Base-by-base conservation (phyloP, 169 alveolate species). In the Plasmodium fragile region DNA sequence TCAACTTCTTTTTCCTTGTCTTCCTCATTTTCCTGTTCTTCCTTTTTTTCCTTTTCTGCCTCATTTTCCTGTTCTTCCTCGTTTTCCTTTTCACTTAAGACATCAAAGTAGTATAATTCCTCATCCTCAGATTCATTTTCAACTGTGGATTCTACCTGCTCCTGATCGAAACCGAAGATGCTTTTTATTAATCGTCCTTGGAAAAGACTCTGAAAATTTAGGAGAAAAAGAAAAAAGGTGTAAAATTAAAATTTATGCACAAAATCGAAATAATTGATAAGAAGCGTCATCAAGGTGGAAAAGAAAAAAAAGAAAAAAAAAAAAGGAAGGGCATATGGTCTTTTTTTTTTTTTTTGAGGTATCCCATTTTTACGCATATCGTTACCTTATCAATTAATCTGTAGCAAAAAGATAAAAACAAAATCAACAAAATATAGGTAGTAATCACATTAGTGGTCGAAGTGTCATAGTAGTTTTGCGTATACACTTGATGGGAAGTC, bases 331-430 rank as follows among this genome's bases (percentile, higher is more conserved):
- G 52, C 22, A 77, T 34, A 77, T 11, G n/a, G 22, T 59, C 83
- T 77, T 22, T 39, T 18, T 59, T 59, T 22, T 77, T 22, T 39
- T 18, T 59, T 59, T 22, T 7, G 65, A 41, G 10, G 1, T 18
- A 3, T 3, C 16, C 25, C n/a, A 77, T 34, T 77, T 39, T 77
- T 36, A 77, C 28, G 45, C 13, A n/a, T 8, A n/a, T 6, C n/a
- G 18, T 77, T 77, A 77, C 83, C 45, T 16, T 34, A 41, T 77
- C 83, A 77, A 77, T 77, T 77, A 77, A 77, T 77, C 83, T 77
- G 32, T 77, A 77, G 83, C 83, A 77, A 13, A 77, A 1, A 0
- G 83, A 16, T 41, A 77, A 41, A 41, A 77, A 77, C 53, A 77
- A 34, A 13, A 77, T 11, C 32, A 77, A 41, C 5, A 77, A 77